Percentiles rank a stretch among this genome's conserved stretches.
Evolutionary conservation across 2,329 filamentous ascomycete species (phyloP).

Genomic region (Apiospora rasikravindrae): DNA sequence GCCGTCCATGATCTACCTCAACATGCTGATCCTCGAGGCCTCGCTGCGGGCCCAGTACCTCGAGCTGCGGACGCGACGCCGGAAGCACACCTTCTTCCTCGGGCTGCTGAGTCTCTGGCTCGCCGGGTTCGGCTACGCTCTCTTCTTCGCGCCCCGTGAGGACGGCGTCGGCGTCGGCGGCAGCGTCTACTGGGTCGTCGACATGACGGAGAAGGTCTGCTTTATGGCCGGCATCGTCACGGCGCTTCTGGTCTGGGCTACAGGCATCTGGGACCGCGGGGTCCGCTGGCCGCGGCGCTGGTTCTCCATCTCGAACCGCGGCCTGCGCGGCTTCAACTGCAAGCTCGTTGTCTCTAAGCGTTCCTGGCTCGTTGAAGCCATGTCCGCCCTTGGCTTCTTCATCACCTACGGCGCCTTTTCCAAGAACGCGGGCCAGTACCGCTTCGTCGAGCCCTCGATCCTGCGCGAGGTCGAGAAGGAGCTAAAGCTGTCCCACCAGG

Average conservation of each 20-base stretch:
- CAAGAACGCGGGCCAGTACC: constrained; percentile 68
- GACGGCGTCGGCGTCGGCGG: constrained; percentile 91
- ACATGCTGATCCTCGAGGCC: constrained; percentile 94
- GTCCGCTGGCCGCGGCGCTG: constrained; percentile 93
- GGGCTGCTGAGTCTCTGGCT: constrained; percentile 82
- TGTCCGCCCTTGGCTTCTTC: constrained; percentile 76
- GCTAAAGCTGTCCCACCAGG: constrained; percentile 52
- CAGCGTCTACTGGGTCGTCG: constrained; percentile 94
- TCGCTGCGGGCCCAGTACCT: constrained; percentile 93
- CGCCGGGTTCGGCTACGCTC: constrained; percentile 81
- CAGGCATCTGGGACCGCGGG: constrained; percentile 94
- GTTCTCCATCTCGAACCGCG: constrained; percentile 87
- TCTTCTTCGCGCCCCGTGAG: constrained; percentile 95
- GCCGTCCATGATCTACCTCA: constrained; percentile 96
- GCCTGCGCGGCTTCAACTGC: constrained; percentile 90
- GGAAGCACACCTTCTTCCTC: constrained; percentile 93
- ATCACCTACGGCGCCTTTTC: constrained; percentile 78
- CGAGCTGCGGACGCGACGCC: constrained; percentile 82
- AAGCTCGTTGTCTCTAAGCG: constrained; percentile 91
- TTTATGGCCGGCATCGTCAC: constrained; percentile 91
- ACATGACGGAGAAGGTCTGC: constrained; percentile 87
- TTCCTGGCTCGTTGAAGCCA: constrained; percentile 78
- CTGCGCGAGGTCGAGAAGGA: constrained; percentile 66
- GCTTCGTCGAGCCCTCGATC: constrained; percentile 72
- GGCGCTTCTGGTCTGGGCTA: constrained; percentile 86